phyloP scores from a whole-genome alignment of 2,329 filamentous ascomycete genomes.

The Scytalidium lignicola region DNA sequence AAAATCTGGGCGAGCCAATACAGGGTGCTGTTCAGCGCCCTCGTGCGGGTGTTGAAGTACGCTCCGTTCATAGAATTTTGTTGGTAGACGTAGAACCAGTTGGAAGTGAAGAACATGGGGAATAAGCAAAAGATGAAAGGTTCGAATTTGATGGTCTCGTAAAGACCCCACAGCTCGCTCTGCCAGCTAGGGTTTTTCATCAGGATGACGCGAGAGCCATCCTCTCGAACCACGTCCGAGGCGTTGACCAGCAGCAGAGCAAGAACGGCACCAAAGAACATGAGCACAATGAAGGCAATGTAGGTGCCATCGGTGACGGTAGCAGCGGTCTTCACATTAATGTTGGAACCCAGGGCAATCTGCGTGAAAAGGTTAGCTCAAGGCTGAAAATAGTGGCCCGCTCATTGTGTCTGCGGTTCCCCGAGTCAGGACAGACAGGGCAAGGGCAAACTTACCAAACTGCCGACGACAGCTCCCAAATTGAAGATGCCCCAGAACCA shows the following conservation, averaged over 20 bases:
- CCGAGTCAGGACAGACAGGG: neutral
- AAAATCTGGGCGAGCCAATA: conserved; percentile 75
- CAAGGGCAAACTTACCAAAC: neutral
- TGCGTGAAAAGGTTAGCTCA: conserved; percentile 18
- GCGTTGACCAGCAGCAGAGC: conserved; percentile 66
- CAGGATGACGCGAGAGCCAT: conserved; percentile 72
- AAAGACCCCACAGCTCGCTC: conserved; percentile 68
- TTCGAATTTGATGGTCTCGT: conserved; percentile 62
- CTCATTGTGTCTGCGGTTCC: no score
- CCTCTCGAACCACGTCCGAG: conserved; percentile 63
- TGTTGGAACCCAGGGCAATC: conserved; percentile 67
- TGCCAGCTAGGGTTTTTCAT: conserved; percentile 85
- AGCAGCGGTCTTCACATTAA: conserved; percentile 42
- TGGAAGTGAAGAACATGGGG: conserved; percentile 73
- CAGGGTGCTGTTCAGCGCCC: conserved; percentile 66
- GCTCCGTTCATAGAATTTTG: conserved; percentile 67
- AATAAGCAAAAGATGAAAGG: conserved; percentile 69
- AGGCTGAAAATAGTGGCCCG: no score
- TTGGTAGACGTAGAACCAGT: conserved; percentile 75
- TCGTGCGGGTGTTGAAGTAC: conserved; percentile 67
- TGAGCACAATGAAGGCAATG: conserved; percentile 7
- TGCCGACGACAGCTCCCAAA: conserved; percentile 9
- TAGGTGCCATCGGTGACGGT: conserved; percentile 7
- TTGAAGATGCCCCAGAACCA: conserved; percentile 41
- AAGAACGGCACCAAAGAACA: conserved; percentile 48